Evolutionary conservation across 1,139 yeast genomes (phyloP).

Genomic region (Pichia sp.): DNA sequence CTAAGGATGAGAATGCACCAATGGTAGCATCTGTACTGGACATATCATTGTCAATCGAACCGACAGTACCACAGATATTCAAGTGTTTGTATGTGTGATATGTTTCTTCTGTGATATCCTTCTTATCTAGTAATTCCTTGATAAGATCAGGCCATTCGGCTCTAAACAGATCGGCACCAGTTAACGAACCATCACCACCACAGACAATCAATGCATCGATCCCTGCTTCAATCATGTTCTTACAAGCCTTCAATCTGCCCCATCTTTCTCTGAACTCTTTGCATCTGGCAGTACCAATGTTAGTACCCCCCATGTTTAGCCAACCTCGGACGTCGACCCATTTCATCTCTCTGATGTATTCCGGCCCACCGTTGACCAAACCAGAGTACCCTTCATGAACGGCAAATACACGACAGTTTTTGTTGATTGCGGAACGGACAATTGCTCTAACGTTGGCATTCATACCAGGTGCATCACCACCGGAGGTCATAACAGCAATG

Average conservation of each 20-base stretch:
- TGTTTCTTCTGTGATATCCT: constrained; percentile 48
- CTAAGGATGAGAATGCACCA: constrained; percentile 75
- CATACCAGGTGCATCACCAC: constrained; percentile 89
- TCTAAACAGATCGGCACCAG: constrained; percentile 79
- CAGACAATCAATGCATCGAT: constrained; percentile 77
- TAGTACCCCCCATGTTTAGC: constrained; percentile 73
- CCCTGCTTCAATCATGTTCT: constrained; percentile 64
- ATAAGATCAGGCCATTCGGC: constrained; percentile 75
- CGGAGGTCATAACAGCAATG: constrained; percentile 82
- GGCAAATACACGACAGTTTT: constrained; percentile 69
- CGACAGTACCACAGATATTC: constrained; percentile 74
- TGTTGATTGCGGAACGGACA: constrained; percentile 65
- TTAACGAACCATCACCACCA: constrained; percentile 83
- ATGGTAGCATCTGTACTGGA: constrained; percentile 77
- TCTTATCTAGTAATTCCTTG: constrained; percentile 50
- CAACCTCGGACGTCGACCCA: constrained; percentile 79
- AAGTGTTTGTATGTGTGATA: constrained; percentile 51
- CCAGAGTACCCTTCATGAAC: constrained; percentile 79
- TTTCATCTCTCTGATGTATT: constrained; percentile 57
- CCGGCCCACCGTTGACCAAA: constrained; percentile 60
- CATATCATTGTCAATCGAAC: constrained; percentile 84
- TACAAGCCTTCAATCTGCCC: constrained; percentile 66
- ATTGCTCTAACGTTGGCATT: constrained; percentile 79
- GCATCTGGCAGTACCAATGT: constrained; percentile 78
- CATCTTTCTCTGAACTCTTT: constrained; percentile 61